phyloP scores from a whole-genome alignment of 2,329 filamentous ascomycete genomes.

The Aspergillus sp. region DNA sequence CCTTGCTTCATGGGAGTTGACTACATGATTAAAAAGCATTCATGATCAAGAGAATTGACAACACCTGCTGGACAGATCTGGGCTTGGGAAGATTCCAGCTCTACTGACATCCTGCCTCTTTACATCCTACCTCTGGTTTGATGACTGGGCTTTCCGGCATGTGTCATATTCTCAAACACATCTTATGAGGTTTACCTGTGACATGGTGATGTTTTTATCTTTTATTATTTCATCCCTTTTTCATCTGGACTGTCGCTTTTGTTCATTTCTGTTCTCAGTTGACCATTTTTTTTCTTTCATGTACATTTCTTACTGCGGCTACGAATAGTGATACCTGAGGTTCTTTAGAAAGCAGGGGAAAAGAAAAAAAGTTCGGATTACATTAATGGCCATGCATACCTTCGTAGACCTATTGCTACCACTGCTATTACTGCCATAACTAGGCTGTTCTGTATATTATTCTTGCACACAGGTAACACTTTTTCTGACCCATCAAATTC shows the following conservation, averaged over 20 bases:
- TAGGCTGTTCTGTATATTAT: too few relatives aligned
- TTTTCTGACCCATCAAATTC: too few relatives aligned
- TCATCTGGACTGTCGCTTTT: background rate
- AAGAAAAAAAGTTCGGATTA: background rate
- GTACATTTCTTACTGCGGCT: background rate
- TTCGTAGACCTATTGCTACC: too few relatives aligned
- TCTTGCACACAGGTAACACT: too few relatives aligned
- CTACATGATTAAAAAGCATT: constrained; percentile 8
- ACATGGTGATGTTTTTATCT: constrained; percentile 12
- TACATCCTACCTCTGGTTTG: constrained; percentile 12
- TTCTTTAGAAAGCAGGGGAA: background rate
- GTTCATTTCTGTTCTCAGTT: background rate
- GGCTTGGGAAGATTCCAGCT: constrained; percentile 2
- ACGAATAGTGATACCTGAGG: background rate
- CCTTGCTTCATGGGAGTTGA: constrained; percentile 1
- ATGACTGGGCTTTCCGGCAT: constrained; percentile 21
- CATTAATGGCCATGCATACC: too few relatives aligned
- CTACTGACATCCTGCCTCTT: background rate
- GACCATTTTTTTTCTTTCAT: background rate
- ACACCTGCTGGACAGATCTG: constrained; percentile 3
- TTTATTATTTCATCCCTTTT: background rate
- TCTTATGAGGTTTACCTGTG: constrained; percentile 20
- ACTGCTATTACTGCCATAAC: too few relatives aligned
- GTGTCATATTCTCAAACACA: constrained; percentile 28
- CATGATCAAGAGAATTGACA: too few relatives aligned